A percentile compares a stretch with the other conserved stretches of the same genome.
phyloP scores from a whole-genome alignment of 441 rosid species.

The Cnidoscolus chayamansa region DNA sequence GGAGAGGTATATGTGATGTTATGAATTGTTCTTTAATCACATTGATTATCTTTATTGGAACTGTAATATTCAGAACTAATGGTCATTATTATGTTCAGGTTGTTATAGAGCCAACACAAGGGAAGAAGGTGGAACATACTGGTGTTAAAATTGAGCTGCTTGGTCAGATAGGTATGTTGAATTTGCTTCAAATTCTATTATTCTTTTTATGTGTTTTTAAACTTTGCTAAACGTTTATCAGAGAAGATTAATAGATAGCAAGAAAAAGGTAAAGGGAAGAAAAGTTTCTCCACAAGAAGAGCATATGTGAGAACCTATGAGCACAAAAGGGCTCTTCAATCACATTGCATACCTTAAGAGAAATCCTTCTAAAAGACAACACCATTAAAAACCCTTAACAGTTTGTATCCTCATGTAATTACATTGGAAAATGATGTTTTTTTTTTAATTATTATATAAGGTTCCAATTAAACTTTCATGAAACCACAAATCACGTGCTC shows the following conservation, averaged over 20 bases:
- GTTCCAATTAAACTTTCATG: not conserved
- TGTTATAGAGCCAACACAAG: slow-evolving; percentile 69
- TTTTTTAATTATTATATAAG: not conserved
- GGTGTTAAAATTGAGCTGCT: slow-evolving; percentile 93
- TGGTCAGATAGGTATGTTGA: slow-evolving; percentile 77
- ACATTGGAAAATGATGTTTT: not conserved
- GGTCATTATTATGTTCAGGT: slow-evolving; percentile 38
- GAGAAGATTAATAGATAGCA: not conserved
- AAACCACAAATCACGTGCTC: not conserved
- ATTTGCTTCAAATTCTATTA: slow-evolving; percentile 9
- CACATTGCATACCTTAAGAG: not conserved
- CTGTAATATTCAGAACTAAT: slow-evolving; percentile 2
- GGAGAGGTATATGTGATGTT: slow-evolving; percentile 58
- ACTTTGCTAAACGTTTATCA: not conserved
- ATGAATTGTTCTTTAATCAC: not conserved
- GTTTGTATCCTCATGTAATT: not conserved
- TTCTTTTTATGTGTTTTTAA: not conserved
- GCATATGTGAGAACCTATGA: not conserved
- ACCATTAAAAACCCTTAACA: not conserved
- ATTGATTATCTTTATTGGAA: slow-evolving; percentile 4
- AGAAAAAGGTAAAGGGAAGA: not conserved
- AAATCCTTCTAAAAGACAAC: not conserved
- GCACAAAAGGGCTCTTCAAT: not conserved
- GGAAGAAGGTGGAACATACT: slow-evolving; percentile 85
- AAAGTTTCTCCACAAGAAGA: not conserved